Evolutionary conservation across 352 stramenopile species (phyloP).

Genomic region (Pythium apleroticum): DNA sequence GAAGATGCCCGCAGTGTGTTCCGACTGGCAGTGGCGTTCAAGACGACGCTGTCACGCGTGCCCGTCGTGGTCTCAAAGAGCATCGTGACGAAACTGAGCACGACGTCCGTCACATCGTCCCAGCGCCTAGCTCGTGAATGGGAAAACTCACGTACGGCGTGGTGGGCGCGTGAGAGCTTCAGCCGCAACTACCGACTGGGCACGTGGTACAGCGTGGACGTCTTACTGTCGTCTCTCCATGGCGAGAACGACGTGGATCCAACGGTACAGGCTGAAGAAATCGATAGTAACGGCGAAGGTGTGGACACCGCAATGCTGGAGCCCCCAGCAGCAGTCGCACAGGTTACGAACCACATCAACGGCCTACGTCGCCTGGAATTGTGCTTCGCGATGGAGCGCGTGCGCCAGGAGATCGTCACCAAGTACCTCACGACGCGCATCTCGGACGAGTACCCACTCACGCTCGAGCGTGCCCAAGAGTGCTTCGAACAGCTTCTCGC

Average conservation of each 20-base stretch:
- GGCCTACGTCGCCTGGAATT: slow-evolving; percentile 51
- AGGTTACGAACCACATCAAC: slow-evolving; percentile 30
- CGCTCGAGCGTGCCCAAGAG: slow-evolving; percentile 29
- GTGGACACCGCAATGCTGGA: background rate
- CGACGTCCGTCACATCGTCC: slow-evolving; percentile 35
- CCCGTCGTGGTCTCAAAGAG: slow-evolving; percentile 70
- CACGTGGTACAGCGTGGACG: slow-evolving; percentile 60
- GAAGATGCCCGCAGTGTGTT: slow-evolving; percentile 57
- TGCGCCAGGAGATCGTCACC: slow-evolving; percentile 61
- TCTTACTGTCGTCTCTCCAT: slow-evolving; percentile 1
- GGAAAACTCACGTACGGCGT: slow-evolving; percentile 50
- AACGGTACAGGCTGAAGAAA: background rate
- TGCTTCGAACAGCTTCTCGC: slow-evolving; percentile 25
- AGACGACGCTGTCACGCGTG: slow-evolving; percentile 43
- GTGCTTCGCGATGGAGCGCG: slow-evolving; percentile 53
- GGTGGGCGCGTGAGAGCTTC: slow-evolving; percentile 81
- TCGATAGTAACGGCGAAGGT: background rate
- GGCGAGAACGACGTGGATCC: slow-evolving; percentile 2
- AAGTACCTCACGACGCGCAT: slow-evolving; percentile 26
- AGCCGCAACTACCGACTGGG: slow-evolving; percentile 71
- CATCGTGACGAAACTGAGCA: slow-evolving; percentile 64
- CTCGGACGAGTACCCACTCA: slow-evolving; percentile 39
- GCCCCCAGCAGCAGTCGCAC: slow-evolving; percentile 6
- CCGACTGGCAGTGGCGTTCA: slow-evolving; percentile 55
- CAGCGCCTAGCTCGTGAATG: slow-evolving; percentile 54